These are phyloP conservation scores for Karstenula rhodostoma DNA, from an alignment of 2,329 filamentous ascomycete species.

Conservation along the genomic window DNA sequence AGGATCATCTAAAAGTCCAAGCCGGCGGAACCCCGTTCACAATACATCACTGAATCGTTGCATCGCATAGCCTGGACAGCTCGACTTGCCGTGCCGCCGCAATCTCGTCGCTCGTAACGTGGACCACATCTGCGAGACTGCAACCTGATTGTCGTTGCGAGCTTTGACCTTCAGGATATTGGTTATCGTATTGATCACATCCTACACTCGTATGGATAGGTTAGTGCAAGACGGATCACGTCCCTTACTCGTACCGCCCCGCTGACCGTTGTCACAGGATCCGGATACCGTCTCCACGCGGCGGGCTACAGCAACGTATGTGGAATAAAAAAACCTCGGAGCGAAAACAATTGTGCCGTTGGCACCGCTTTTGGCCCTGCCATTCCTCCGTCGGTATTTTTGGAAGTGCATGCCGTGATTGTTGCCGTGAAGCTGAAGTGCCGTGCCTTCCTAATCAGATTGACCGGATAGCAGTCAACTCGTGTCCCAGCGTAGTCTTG, in stretches of 20 bases:
- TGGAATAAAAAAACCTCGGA: slow-evolving; percentile 2
- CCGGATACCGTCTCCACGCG: not conserved
- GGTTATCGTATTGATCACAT: not conserved
- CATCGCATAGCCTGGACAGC: not conserved
- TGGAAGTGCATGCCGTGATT: not conserved
- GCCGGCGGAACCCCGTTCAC: not conserved
- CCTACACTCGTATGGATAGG: not conserved
- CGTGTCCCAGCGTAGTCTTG: slow-evolving; percentile 3
- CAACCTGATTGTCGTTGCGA: not conserved
- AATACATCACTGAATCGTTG: not conserved
- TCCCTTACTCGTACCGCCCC: not conserved
- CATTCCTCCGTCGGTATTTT: not conserved
- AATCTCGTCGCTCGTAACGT: not conserved
- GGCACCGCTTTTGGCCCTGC: not conserved
- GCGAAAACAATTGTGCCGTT: not conserved
- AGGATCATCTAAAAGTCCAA: too few species aligned
- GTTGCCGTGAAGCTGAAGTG: not conserved
- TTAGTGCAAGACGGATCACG: not conserved
- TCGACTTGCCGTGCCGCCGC: not conserved
- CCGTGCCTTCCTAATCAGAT: not conserved
- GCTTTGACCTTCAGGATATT: not conserved
- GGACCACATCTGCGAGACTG: not conserved
- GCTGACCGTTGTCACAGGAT: not conserved
- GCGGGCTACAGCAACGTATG: not conserved
- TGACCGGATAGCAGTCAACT: slow-evolving; percentile 1